Base-by-base conservation (phyloP, 495 filamentous ascomycete genomes). In the Xylaria sp. region DNA sequence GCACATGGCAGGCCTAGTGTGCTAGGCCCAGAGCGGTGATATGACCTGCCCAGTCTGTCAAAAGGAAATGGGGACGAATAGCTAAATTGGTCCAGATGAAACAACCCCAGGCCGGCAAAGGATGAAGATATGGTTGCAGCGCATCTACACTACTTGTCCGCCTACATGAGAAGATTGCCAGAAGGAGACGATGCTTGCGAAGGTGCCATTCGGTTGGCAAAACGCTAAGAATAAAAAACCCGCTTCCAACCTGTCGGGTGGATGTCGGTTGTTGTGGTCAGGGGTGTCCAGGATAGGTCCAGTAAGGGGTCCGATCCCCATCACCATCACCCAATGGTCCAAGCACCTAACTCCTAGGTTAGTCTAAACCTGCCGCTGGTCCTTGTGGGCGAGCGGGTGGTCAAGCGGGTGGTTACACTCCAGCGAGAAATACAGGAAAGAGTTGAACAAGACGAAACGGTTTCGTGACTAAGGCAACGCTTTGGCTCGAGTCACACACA, bases 241-340 rank as follows among this genome's bases (percentile, higher is more conserved):
- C 64, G 64, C 64, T 67, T 67, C 64, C 64, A 67, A 55, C 33
- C 64, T 55, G 64, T 67, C 64, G 64, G 64, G 64, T 67, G 64
- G 31, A 48, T 26, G 46, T 53, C 43, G 37, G 59, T 43, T 26
- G 37, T 61, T 29, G 35, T 37, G 11, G 37, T 17, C 59, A 41
- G 59, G 58, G 37, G 59, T 41, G 59, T 15, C 11, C 37, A 37
- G 24, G 37, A 41, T 41, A n/a, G 26, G 9, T 14, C 41, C 35
- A 29, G 59, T 43, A 62, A 62, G 3, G 21, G 33, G 17, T 40
- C 7, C 8, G 2, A 12, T 59, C 33, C 3, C 35, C n/a, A n/a
- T n/a, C n/a, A n/a, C 53, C n/a, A 33, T 58, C 26, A 57, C 55
- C 9, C 33, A 59, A 19, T 21, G 19, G 17, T 37, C 33, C 57